Evolutionary conservation across 2,329 filamentous ascomycete species (phyloP).

Genomic region (Aspergillus arachidicola): DNA sequence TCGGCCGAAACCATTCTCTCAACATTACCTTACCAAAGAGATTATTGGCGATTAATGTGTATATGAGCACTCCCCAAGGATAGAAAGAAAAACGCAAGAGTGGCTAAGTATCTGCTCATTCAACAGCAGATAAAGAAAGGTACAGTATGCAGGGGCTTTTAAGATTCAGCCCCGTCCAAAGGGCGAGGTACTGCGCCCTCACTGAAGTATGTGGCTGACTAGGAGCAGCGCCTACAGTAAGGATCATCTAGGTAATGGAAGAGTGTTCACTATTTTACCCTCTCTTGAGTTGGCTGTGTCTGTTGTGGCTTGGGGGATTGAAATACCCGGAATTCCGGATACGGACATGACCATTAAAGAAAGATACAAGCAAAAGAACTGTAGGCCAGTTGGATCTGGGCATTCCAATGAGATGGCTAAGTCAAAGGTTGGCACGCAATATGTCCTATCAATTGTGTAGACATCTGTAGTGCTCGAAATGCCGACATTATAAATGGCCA

Average conservation of each 20-base stretch:
- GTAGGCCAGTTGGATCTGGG: background rate
- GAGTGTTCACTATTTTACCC: background rate
- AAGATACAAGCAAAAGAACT: background rate
- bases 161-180: too few species aligned
- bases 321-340: background rate
- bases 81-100: too few species aligned
- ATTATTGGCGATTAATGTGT: too few species aligned
- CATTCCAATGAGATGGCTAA: background rate
- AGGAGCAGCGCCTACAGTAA: background rate
- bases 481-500: background rate
- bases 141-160: background rate
- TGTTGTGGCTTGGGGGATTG: background rate
- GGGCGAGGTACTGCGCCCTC: too few species aligned
- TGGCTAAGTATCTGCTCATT: too few species aligned
- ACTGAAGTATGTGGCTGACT: background rate
- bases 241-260: too few species aligned
- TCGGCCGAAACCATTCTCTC: background rate
- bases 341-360: background rate
- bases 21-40: background rate
- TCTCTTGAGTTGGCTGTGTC: background rate
- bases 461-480: background rate
- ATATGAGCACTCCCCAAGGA: too few species aligned
- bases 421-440: background rate
- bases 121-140: background rate
- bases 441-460: background rate